Conservation (phyloP, 495 filamentous ascomycete species). For the Aspergillus haitiensis region DNA sequence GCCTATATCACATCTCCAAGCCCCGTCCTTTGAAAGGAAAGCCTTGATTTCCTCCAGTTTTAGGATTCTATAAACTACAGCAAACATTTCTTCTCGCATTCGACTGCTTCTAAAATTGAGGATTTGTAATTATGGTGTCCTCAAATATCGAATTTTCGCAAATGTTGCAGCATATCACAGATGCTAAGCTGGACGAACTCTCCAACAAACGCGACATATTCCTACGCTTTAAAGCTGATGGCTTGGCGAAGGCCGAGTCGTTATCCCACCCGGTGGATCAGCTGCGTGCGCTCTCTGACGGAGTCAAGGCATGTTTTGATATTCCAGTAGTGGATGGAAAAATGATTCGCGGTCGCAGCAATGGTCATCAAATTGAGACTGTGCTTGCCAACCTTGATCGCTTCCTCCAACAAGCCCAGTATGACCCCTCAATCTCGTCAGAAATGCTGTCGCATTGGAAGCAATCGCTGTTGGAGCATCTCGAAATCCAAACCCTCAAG, state of each 20-base stretch:
- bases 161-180: constrained; percentile 21
- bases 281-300: constrained; percentile 7
- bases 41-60: too few species aligned
- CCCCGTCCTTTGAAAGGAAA: too few species aligned
- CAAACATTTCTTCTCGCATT: background rate
- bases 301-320: constrained; percentile 15
- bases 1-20: too few species aligned
- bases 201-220: constrained; percentile 19
- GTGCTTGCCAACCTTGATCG: constrained; percentile 15
- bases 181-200: constrained; percentile 21
- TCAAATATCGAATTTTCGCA: constrained; percentile 19
- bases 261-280: constrained; percentile 1
- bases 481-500: constrained; percentile 19
- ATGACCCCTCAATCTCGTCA: constrained; percentile 18
- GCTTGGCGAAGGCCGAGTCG: constrained; percentile 4
- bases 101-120: background rate
- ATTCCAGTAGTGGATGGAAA: constrained; percentile 11
- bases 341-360: background rate
- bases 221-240: constrained; percentile 7
- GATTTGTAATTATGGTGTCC: constrained; percentile 10
- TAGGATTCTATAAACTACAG: background rate
- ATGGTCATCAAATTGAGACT: background rate
- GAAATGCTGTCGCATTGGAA: constrained; percentile 17
- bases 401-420: constrained; percentile 19
- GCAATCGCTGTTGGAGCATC: constrained; percentile 8